Evolutionary conservation across 2,329 filamentous ascomycete species (phyloP).

Genomic region (Ascochyta clinopodiicola): DNA sequence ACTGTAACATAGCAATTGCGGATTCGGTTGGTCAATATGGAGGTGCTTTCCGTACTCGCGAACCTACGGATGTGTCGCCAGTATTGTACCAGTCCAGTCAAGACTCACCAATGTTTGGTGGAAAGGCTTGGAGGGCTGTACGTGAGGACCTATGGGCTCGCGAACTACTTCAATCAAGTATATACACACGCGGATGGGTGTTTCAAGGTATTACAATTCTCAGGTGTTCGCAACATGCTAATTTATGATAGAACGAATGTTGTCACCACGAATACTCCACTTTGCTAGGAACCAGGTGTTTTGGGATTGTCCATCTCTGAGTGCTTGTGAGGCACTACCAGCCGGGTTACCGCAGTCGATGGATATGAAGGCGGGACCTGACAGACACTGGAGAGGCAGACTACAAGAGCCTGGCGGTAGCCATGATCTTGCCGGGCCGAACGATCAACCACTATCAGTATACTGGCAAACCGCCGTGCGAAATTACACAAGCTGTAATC

Average conservation of each 20-base stretch:
- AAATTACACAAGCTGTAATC: conserved; percentile 30
- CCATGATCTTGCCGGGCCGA: conserved; percentile 19
- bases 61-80: conserved; percentile 21
- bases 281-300: conserved; percentile 33
- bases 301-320: conserved; percentile 36
- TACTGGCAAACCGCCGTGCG: conserved; percentile 35
- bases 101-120: conserved; percentile 19
- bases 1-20: conserved; percentile 38
- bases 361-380: conserved; percentile 21
- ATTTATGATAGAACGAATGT: conserved; percentile 30
- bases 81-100: conserved; percentile 16
- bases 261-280: conserved; percentile 36
- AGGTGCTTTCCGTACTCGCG: conserved; percentile 31
- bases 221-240: background rate
- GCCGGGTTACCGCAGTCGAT: conserved; percentile 28
- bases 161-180: conserved; percentile 21
- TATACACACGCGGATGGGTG: conserved; percentile 38
- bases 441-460: conserved; percentile 26
- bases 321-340: conserved; percentile 34
- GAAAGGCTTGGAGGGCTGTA: conserved; percentile 26
- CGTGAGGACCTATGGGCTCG: conserved; percentile 28
- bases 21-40: conserved; percentile 27
- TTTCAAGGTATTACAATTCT: conserved; percentile 31
- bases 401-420: conserved; percentile 23
- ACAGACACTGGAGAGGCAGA: conserved; percentile 36